These are phyloP conservation scores for Neoscytalidium dimidiatum DNA, from an alignment of 2,329 filamentous ascomycete genomes.

Conservation along the genomic window DNA sequence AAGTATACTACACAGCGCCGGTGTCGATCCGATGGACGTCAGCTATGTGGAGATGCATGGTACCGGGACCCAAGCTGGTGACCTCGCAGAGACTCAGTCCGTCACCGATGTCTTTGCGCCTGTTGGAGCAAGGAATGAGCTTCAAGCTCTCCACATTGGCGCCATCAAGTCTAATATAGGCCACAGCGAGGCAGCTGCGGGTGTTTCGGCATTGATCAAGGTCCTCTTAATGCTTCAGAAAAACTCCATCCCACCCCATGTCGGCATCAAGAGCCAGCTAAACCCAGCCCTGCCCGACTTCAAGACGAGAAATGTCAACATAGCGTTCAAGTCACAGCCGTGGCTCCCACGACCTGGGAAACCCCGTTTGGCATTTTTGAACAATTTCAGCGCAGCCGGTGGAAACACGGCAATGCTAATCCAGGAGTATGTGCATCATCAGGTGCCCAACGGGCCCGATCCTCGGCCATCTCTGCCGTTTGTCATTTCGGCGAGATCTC, in stretches of 20 bases:
- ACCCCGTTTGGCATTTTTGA: slow-evolving; percentile 29
- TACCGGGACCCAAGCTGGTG: slow-evolving; percentile 33
- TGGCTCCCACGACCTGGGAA: slow-evolving; percentile 31
- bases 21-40: slow-evolving; percentile 35
- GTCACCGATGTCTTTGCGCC: slow-evolving; percentile 28
- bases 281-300: slow-evolving; percentile 64
- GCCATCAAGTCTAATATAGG: slow-evolving; percentile 38
- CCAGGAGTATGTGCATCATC: too few relatives aligned
- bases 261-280: slow-evolving; percentile 66
- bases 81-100: slow-evolving; percentile 25
- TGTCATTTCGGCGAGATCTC: slow-evolving; percentile 24
- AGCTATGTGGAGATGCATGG: slow-evolving; percentile 35
- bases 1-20: slow-evolving; percentile 31
- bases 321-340: slow-evolving; percentile 54
- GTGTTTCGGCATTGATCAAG: slow-evolving; percentile 35
- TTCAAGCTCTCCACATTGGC: slow-evolving; percentile 30
- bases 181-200: slow-evolving; percentile 38
- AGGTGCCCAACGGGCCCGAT: slow-evolving; percentile 20
- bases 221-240: slow-evolving; percentile 37
- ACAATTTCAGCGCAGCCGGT: slow-evolving; percentile 60
- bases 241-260: slow-evolving; percentile 56
- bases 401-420: slow-evolving; percentile 55
- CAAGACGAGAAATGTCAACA: slow-evolving; percentile 58
- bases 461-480: slow-evolving; percentile 23
- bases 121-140: slow-evolving; percentile 19